A percentile compares a stretch with the other conserved stretches of the same genome.
phyloP scores from a whole-genome alignment of 139 green algal species.

The Tetradesmus obliquus region DNA sequence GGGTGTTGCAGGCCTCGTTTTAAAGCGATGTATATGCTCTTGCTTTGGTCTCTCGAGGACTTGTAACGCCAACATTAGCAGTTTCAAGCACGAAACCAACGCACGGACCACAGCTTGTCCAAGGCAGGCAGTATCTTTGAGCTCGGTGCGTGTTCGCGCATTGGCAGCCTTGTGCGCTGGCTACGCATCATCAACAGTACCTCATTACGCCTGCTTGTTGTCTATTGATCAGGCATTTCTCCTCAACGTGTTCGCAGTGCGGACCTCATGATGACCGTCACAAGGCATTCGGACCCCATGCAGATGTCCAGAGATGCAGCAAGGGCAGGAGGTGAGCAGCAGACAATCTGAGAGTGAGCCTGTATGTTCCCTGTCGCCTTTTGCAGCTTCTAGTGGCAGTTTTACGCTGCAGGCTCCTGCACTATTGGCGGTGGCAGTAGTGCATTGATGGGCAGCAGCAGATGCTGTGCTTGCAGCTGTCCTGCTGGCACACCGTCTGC shows the following conservation, averaged over 20 bases:
- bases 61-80: background rate
- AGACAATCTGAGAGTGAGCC: background rate
- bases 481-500: too few species aligned
- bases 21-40: background rate
- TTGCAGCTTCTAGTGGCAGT: too few species aligned
- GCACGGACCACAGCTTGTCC: background rate
- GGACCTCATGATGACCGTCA: conserved; percentile 22
- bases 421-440: background rate
- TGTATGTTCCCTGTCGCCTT: background rate
- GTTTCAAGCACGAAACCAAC: background rate
- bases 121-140: background rate
- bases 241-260: background rate
- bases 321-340: conserved; percentile 11
- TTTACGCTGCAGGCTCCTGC: too few species aligned
- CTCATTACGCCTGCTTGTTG: background rate
- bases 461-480: background rate
- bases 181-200: background rate
- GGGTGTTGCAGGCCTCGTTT: background rate
- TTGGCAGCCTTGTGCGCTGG: background rate
- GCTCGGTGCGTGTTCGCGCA: background rate
- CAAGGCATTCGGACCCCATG: conserved; percentile 3
- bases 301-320: conserved; percentile 11
- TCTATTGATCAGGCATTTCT: background rate
- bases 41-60: background rate
- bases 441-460: background rate